phyloP scores from a whole-genome alignment of 2,329 filamentous ascomycete species.

The Ophiostoma sp. region DNA sequence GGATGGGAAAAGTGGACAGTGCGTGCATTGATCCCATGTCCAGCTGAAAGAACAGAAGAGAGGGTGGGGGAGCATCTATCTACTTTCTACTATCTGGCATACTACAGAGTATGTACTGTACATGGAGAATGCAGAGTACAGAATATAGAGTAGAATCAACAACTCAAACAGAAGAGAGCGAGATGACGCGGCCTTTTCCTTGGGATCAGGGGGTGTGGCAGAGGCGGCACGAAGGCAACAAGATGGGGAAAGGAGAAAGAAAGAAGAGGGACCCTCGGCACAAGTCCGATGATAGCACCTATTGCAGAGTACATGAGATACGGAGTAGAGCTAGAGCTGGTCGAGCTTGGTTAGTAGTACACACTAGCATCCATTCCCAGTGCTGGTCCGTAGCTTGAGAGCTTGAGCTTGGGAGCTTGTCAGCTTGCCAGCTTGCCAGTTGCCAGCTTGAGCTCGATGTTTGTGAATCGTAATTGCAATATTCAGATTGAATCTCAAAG shows the following conservation, averaged over 20 bases:
- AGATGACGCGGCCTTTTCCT: background rate
- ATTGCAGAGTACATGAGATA: background rate
- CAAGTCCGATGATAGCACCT: background rate
- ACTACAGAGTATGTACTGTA: background rate
- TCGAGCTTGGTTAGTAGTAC: conserved; percentile 5
- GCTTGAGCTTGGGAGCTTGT: no score
- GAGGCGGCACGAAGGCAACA: background rate
- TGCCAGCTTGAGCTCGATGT: background rate
- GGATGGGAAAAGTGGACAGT: background rate
- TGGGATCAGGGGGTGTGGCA: background rate
- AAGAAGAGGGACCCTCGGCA: background rate
- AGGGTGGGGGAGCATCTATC: background rate
- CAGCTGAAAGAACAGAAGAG: conserved; percentile 1
- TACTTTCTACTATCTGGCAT: background rate
- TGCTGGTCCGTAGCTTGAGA: background rate
- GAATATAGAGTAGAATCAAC: background rate
- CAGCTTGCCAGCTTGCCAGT: background rate
- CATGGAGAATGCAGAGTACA: no score
- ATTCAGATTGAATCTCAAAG: background rate
- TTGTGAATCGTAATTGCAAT: background rate
- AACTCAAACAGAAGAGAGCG: background rate
- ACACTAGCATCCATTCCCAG: background rate
- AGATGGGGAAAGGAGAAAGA: background rate
- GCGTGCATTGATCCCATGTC: conserved; percentile 14
- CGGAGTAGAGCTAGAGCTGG: background rate